Percentiles rank a stretch among this genome's conserved stretches.
Evolutionary conservation across 352 stramenopile genomes (phyloP).

Genomic region (Phytopythium vexans): DNA sequence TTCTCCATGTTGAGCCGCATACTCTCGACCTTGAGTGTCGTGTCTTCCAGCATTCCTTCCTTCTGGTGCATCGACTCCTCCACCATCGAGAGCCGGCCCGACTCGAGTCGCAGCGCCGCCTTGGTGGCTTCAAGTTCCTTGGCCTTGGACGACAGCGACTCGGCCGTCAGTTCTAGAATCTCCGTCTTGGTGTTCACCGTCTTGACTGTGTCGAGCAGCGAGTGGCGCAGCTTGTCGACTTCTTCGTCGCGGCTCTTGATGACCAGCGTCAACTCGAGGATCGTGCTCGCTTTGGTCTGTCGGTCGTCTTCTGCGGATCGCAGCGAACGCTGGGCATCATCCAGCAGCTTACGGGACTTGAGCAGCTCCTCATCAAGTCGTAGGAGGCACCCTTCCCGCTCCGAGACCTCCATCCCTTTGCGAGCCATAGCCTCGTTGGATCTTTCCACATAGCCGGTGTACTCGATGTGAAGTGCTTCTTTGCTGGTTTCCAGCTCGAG

Average conservation of each 20-base stretch:
- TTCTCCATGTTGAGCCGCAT: conserved; percentile 55
- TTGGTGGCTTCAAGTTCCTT: conserved; percentile 60
- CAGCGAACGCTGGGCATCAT: conserved; percentile 25
- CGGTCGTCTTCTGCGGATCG: conserved; percentile 33
- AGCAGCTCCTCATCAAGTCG: conserved; percentile 18
- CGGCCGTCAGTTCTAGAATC: conserved; percentile 60
- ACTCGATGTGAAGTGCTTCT: conserved; percentile 9
- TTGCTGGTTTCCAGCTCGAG: conserved; percentile 19
- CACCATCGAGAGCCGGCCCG: conserved; percentile 42
- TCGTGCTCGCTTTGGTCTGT: conserved; percentile 51
- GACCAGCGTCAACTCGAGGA: conserved; percentile 74
- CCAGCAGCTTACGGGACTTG: conserved; percentile 14
- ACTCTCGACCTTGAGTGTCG: conserved; percentile 60
- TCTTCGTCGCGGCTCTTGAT: conserved; percentile 73
- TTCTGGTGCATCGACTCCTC: conserved; percentile 68
- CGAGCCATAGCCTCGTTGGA: conserved; percentile 20
- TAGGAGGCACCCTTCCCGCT: conserved; percentile 27
- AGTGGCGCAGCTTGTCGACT: conserved; percentile 46
- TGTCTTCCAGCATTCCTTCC: conserved; percentile 56
- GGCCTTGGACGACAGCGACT: conserved; percentile 52
- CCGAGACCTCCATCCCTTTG: conserved; percentile 39
- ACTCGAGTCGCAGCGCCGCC: conserved; percentile 53
- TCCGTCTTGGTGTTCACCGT: conserved; percentile 58
- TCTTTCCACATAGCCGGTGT: conserved; percentile 12
- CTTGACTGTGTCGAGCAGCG: conserved; percentile 52